phyloP scores from a whole-genome alignment of 768 basidiomycete species.

The Tulasnella sp. region DNA sequence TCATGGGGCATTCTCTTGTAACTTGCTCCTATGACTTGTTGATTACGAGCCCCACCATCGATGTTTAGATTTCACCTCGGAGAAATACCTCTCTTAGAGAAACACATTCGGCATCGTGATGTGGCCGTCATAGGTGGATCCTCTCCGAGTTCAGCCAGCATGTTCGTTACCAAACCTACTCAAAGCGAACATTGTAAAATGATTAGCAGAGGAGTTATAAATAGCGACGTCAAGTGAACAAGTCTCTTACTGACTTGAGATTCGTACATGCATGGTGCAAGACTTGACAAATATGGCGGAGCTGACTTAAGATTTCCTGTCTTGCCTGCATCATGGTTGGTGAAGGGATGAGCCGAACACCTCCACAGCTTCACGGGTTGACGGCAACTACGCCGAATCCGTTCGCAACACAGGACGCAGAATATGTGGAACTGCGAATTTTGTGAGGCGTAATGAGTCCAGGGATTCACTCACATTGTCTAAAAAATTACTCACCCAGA shows the following conservation, averaged over 20 bases:
- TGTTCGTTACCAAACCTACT: neutral
- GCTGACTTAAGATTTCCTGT: neutral
- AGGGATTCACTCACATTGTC: neutral
- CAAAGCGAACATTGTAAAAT: neutral
- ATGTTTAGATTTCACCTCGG: neutral
- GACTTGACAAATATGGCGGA: neutral
- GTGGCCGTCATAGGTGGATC: neutral
- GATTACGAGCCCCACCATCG: neutral
- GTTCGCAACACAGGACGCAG: neutral
- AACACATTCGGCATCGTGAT: neutral
- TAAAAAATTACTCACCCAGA: neutral
- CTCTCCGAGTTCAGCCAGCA: neutral
- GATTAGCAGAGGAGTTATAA: neutral
- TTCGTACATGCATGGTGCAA: neutral
- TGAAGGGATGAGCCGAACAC: neutral
- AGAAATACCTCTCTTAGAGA: neutral
- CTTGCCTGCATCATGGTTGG: neutral
- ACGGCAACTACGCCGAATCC: neutral
- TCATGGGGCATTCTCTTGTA: too few species aligned
- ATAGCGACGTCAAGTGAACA: neutral
- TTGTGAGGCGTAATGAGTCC: neutral
- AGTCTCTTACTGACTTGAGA: neutral
- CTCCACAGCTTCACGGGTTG: neutral
- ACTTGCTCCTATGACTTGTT: too few species aligned
- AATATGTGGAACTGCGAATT: neutral